Evolutionary conservation across 2,329 filamentous ascomycete genomes (phyloP).

Genomic region (Sclerotinia sclerotiorum): DNA sequence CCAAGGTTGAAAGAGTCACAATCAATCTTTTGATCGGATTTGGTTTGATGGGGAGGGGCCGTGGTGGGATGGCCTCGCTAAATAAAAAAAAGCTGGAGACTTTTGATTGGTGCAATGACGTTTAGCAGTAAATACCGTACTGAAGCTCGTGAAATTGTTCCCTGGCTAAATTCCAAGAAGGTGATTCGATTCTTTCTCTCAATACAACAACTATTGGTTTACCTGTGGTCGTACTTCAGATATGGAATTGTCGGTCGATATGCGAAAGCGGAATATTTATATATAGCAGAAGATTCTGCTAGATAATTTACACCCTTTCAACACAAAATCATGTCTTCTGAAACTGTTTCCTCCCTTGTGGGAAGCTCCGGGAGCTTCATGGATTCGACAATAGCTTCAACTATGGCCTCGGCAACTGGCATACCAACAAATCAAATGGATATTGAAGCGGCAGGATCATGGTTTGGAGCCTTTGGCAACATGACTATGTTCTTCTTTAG

Average conservation of each 20-base stretch:
- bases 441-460: slow-evolving; percentile 48
- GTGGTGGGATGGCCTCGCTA: slow-evolving; percentile 23
- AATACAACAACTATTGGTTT: slow-evolving; percentile 8
- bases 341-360: slow-evolving; percentile 29
- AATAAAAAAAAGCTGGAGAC: slow-evolving; percentile 17
- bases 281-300: slow-evolving; percentile 12
- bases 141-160: slow-evolving; percentile 16
- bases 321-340: slow-evolving; percentile 20
- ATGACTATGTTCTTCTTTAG: slow-evolving; percentile 57
- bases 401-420: slow-evolving; percentile 29
- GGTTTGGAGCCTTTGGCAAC: slow-evolving; percentile 58
- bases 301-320: slow-evolving; percentile 10
- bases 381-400: slow-evolving; percentile 30
- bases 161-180: slow-evolving; percentile 8
- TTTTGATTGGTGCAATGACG: slow-evolving; percentile 20
- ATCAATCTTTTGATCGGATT: slow-evolving; percentile 17
- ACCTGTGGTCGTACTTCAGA: background rate
- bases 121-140: background rate
- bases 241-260: slow-evolving; percentile 10
- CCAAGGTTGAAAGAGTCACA: slow-evolving; percentile 20
- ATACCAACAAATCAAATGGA: slow-evolving; percentile 37
- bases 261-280: background rate
- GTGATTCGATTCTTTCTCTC: background rate
- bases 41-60: slow-evolving; percentile 21
- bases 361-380: slow-evolving; percentile 32